Base-by-base conservation (phyloP, 2,329 filamentous ascomycete genomes). In the Colletotrichum gigasporum region DNA sequence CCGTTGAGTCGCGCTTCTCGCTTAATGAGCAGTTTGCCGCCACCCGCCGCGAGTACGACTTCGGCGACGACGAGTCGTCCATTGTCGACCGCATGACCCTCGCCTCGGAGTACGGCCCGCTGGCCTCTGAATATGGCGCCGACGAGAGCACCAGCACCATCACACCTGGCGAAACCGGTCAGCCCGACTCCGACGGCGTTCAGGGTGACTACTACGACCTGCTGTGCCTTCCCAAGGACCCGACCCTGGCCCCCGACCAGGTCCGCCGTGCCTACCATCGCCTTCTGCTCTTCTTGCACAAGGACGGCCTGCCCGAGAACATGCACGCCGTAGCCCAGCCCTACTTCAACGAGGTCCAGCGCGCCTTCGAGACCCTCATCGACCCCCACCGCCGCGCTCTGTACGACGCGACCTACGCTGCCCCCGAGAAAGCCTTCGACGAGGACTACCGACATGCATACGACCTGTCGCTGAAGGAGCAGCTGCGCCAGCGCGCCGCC, bases 61-160 rank as follows among this genome's bases (percentile, higher is more conserved):
- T 83, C 53, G 82, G 76, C 67, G 81, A 80, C 58, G 82, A 84
- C 68, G 82, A 84, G 65, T 81, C 79, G 39, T 83, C 81, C 16
- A 71, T 82, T 42, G 72, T 79, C 57, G 79, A 80, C 24, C 73
- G 73, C 39, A 69, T 69, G 37, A 74, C 71, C 7, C 35, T 71
- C 42, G 68, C 69, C 30, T 69, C 73, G 20, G 71, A 73, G 20
- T n/a, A 56, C 56, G n/a, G 70, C n/a, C n/a, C n/a, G n/a, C n/a
- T n/a, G n/a, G n/a, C n/a, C n/a, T n/a, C n/a, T n/a, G n/a, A n/a
- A n/a, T n/a, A 66, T 30, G 47, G 52, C 22, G 69, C 67, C n/a
- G 47, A 68, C 18, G 70, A 70, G 14, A 67, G 68, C 28, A 65
- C 65, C 30, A 67, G 69, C 28, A 51, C 65, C 11, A 20, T 57